Evolutionary conservation across 495 filamentous ascomycete species (phyloP).

Genomic region (Penicillium bialowiezense): DNA sequence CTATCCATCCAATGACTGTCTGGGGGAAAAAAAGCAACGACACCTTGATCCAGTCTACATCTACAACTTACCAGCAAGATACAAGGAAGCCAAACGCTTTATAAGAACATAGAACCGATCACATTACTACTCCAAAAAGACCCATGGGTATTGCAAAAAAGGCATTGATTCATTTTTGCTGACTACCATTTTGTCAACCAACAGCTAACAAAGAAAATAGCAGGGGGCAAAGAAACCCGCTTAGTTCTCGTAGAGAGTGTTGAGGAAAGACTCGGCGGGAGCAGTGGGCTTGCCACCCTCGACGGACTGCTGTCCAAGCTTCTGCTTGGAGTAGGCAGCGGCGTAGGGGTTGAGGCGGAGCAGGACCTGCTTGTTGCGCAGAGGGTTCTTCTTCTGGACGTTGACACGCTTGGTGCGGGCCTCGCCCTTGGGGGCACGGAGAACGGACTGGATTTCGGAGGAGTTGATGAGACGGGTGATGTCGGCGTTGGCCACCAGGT

Average conservation of each 20-base stretch:
- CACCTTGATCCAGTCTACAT: not conserved
- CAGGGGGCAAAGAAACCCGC: slow-evolving; percentile 15
- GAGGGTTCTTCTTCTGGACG: slow-evolving; percentile 99
- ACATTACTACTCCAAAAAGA: slow-evolving; percentile 32
- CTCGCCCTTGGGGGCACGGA: slow-evolving; percentile 84
- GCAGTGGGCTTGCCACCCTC: slow-evolving; percentile 53
- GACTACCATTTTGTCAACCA: slow-evolving; percentile 29
- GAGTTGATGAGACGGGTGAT: slow-evolving; percentile 97
- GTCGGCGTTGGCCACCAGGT: slow-evolving; percentile 86
- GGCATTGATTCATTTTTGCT: slow-evolving; percentile 35
- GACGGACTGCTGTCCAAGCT: slow-evolving; percentile 64
- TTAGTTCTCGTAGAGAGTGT: slow-evolving; percentile 56
- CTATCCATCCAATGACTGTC: too few species aligned
- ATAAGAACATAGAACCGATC: slow-evolving; percentile 26
- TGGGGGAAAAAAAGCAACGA: not conserved
- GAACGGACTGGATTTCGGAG: slow-evolving; percentile 92
- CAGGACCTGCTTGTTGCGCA: slow-evolving; percentile 95
- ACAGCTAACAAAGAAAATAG: slow-evolving; percentile 15
- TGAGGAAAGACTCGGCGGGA: slow-evolving; percentile 47
- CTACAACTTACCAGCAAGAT: slow-evolving; percentile 13
- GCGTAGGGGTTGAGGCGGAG: slow-evolving; percentile 98
- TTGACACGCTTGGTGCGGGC: slow-evolving; percentile 82
- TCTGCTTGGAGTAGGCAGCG: slow-evolving; percentile 76
- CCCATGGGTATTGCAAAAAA: slow-evolving; percentile 34
- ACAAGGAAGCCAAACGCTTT: slow-evolving; percentile 2